Base-by-base conservation (phyloP, 257 asterid species). In the Nicotiana tabacum region DNA sequence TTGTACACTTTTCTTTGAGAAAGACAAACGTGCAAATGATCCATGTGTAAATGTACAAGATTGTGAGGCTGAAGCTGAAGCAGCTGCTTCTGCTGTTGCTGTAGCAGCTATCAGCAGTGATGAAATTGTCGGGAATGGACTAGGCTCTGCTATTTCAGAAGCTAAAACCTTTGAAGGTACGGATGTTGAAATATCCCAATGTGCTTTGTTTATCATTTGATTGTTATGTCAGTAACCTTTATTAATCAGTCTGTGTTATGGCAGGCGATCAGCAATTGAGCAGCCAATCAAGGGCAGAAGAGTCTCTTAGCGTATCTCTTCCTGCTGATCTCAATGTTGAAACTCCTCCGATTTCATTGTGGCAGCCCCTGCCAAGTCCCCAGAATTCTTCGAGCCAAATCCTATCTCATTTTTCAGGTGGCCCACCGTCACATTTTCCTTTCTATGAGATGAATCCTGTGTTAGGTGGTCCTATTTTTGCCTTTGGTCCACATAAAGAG, bases 311-410 rank as follows among this genome's bases (percentile, higher is more conserved):
- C 60, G 98, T 94, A 11, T 96, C 99, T 82, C 97, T 96, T 83
- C 99, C 99, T 58, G 99, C 97, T 21, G 99, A 96, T 87, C 97
- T 96, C 53, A 94, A 98, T 53, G 90, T 96, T 83, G 98, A 96
- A 89, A 94, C 96, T 37, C 90, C 98, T 48, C 93, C 98, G 43
- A 96, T 94, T 74, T 93, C 99, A 77, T 79, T 94, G 74, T 96
- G 99, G 98, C 98, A 94, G 21, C 88, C 93, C 81, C 87, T 92
- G 85, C 94, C 97, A 69, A 93, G 97, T 86, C 97, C 97, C 27
- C 99, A 90, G 85, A 88, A 90, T 82, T 88, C 95, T 82, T 88
- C 98, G 5, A 81, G 88, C 85, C 99, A 91, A 87, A 89, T 92
- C 90, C 90, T 90, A 57, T 91, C 99, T 32, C 98, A 94, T 86